phyloP scores from a whole-genome alignment of 352 stramenopile species.

The Phytophthora agathidicida region DNA sequence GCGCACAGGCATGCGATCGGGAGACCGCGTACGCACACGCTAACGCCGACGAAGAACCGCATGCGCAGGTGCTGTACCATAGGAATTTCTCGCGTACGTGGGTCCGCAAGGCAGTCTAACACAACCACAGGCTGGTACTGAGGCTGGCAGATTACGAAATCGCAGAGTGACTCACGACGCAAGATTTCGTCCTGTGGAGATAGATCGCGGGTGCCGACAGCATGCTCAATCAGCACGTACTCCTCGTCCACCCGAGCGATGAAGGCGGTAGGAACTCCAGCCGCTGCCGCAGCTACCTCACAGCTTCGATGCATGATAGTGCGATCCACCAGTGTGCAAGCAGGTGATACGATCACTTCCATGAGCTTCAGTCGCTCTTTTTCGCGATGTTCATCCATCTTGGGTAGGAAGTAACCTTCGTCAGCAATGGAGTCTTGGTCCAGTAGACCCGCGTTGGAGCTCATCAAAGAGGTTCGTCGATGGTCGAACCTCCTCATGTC shows the following conservation, averaged over 20 bases:
- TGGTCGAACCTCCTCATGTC: slow-evolving; percentile 27
- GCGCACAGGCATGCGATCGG: slow-evolving; percentile 65
- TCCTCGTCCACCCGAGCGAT: slow-evolving; percentile 60
- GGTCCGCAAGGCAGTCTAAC: slow-evolving; percentile 50
- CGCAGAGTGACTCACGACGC: slow-evolving; percentile 54
- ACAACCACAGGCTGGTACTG: slow-evolving; percentile 48
- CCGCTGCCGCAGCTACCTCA: slow-evolving; percentile 47
- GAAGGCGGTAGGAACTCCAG: slow-evolving; percentile 53
- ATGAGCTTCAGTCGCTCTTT: slow-evolving; percentile 54
- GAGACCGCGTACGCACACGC: slow-evolving; percentile 52
- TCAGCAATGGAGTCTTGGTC: slow-evolving; percentile 50
- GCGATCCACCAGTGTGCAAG: slow-evolving; percentile 63
- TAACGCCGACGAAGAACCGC: slow-evolving; percentile 56
- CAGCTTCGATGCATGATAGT: slow-evolving; percentile 65
- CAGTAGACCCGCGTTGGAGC: slow-evolving; percentile 50
- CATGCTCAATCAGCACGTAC: slow-evolving; percentile 59
- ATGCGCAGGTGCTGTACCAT: slow-evolving; percentile 68
- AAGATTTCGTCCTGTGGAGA: slow-evolving; percentile 40
- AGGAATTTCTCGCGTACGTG: slow-evolving; percentile 50
- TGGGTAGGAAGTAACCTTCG: slow-evolving; percentile 50
- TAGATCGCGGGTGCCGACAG: slow-evolving; percentile 34
- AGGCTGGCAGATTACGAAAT: slow-evolving; percentile 63
- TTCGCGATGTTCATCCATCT: slow-evolving; percentile 47
- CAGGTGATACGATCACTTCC: slow-evolving; percentile 56
- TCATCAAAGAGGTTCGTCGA: slow-evolving; percentile 62